Conservation (phyloP, 1,139 yeast species). For the Pichia sp. region DNA sequence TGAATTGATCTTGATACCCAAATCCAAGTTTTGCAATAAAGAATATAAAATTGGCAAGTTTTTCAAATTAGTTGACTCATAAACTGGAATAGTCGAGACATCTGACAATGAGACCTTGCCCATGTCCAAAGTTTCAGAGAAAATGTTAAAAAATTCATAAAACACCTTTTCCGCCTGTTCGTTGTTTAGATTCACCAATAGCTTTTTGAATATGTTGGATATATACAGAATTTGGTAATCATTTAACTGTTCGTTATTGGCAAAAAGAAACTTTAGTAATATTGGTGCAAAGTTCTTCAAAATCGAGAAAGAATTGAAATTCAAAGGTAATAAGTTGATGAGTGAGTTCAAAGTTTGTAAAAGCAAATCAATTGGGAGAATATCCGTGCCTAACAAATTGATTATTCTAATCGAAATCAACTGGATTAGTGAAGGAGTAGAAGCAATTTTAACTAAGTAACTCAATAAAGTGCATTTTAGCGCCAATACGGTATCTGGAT, state of each 20-base stretch:
- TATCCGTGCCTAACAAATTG: slow-evolving; percentile 19
- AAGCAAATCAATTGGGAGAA: slow-evolving; percentile 12
- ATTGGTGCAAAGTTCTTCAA: slow-evolving; percentile 21
- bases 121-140: neutral
- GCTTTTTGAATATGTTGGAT: slow-evolving; percentile 6
- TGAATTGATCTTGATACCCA: neutral
- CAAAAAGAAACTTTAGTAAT: slow-evolving; percentile 14
- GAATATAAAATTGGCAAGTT: slow-evolving; percentile 4
- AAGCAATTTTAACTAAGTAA: slow-evolving; percentile 7
- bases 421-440: slow-evolving; percentile 25
- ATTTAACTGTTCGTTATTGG: slow-evolving; percentile 2
- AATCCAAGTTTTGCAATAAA: slow-evolving; percentile 8
- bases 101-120: neutral
- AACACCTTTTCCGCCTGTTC: slow-evolving; percentile 1
- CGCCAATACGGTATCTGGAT: neutral
- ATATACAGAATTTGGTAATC: slow-evolving; percentile 4
- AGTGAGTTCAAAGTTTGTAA: slow-evolving; percentile 22
- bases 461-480: slow-evolving; percentile 5
- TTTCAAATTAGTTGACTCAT: too few relatives aligned
- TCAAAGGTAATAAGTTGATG: slow-evolving; percentile 17
- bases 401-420: slow-evolving; percentile 41
- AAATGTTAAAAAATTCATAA: slow-evolving; percentile 3
- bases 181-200: slow-evolving; percentile 5
- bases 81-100: too few relatives aligned
- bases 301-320: slow-evolving; percentile 18